Base-by-base conservation (phyloP, 306 rosid species). In the Rosa lucieae region DNA sequence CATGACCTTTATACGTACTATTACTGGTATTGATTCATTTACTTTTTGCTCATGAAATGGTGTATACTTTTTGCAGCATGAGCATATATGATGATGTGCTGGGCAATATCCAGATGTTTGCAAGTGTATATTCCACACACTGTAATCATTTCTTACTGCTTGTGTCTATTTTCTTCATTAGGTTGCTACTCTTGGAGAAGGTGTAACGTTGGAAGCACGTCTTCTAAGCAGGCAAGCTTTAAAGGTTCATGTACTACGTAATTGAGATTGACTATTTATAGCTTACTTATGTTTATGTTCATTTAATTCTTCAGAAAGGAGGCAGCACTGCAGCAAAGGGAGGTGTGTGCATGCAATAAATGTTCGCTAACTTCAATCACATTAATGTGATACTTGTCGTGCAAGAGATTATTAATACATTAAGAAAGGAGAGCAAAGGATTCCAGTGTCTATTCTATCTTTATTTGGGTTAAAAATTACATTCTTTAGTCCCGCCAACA, bases 261-360 rank as follows among this genome's bases (percentile, higher is more conserved):
- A 44, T 35, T 46, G 39, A 44, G 40, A 42, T 66, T 26, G 7
- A 83, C 10, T 48, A 52, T 75, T 44, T 77, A 62, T 79, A 70
- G 61, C 63, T 70, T 76, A 46, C 84, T 86, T 56, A 92, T 67
- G 62, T 73, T 58, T 56, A 20, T 79, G 37, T 82, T 73, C 74
- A n/a, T 81, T 86, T 85, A 79, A 40, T 83, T 82, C 49, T 70
- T 82, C 93, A 95, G 99, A 80, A 95, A 95, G 88, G 96, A 95
- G 88, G 99, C 98, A 73, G 96, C 95, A 21, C 72, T 91, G 82
- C 99, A 91, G 85, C 97, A 93, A 78, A 90, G 93, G 81, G 99
- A 95, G 99, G 99, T 95, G 72, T 79, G 82, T 85, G 15, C n/a
- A 69, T 40, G 46, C 21, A 44, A 67, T 17, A 53, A 52, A 53